phyloP scores from a whole-genome alignment of 2,329 filamentous ascomycete genomes.

The Aotearoamyces nothofagi region DNA sequence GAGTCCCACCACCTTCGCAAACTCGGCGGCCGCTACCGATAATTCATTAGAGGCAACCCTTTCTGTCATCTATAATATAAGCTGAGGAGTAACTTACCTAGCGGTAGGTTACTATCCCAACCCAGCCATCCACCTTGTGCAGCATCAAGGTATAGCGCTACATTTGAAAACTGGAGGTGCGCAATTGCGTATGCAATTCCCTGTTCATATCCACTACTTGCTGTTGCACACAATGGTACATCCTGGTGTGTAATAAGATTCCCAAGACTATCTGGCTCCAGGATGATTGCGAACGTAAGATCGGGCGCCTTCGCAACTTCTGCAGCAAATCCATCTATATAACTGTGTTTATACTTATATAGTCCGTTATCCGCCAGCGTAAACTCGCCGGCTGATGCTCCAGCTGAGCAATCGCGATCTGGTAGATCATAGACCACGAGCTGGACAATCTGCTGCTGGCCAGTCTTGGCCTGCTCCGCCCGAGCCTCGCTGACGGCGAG shows the following conservation, averaged over 20 bases:
- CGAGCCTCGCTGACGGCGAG: constrained; percentile 24
- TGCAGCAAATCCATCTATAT: constrained; percentile 36
- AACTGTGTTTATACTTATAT: constrained; percentile 34
- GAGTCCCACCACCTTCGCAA: no score
- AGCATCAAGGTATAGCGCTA: constrained; percentile 48
- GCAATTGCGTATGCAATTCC: constrained; percentile 38
- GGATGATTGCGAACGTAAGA: constrained; percentile 37
- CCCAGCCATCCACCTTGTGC: constrained; percentile 51
- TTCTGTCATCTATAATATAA: no score
- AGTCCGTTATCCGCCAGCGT: constrained; percentile 32
- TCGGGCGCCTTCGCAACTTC: no score
- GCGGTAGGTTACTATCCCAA: constrained; percentile 41
- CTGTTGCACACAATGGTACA: constrained; percentile 37
- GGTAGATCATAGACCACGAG: constrained; percentile 50
- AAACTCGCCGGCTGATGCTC: constrained; percentile 48
- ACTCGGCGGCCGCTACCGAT: no score
- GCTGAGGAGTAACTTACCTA: constrained; percentile 31
- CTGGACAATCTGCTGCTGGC: no score
- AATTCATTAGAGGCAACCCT: no score
- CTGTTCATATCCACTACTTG: constrained; percentile 36
- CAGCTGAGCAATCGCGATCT: constrained; percentile 46
- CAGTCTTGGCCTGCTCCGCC: constrained; percentile 21
- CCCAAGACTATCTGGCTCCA: constrained; percentile 46
- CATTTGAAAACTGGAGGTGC: constrained; percentile 42
- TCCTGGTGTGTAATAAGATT: constrained; percentile 42